Evolutionary conservation across 2,329 filamentous ascomycete species (phyloP), one percentile per base, ranked within the genome.

Genomic region (Phoma sp.): DNA sequence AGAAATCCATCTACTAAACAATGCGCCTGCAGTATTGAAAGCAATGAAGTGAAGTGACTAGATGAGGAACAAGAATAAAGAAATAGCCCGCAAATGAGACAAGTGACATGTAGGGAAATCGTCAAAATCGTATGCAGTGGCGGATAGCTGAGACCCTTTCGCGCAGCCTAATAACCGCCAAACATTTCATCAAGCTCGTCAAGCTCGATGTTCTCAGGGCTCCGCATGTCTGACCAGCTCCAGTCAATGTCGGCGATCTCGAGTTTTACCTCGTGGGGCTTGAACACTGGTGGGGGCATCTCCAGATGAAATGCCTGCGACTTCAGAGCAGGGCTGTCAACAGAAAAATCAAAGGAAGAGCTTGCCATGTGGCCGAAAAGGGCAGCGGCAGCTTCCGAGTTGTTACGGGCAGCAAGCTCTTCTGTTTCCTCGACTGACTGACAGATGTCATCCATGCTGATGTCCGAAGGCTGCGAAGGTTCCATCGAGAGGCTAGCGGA

Each of bases 171-270:
- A 74, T 86, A 91, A 63, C 85, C 87, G 70, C 90, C 88, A 67
- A 97, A 85, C 72, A 97, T 84, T 65, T 89, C 86, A 70, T 98
- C 93, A 23, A 98, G 86, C 80, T 99, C 95, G 41, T 96, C 91
- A 43, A 98, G 85, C 73, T 96, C 92, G 64, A 98, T 88, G 61
- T 87, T 89, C 78, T 98, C 95, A 1, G 93, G 92, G 71, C 87
- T 91, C 71, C 82, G 82, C 68, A 86, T 75, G 55, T 85, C 83
- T 24, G 61, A 61, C 64, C 63, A 68, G 36, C 61, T 61, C 67
- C 65, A 72, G 42, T 69, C 71, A 29, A 66, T 58, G 56, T 73
- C 76, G 59, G 61, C 70, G 36, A 55, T 60, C 30, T 64, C 63
- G 49, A 69, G 62, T 60, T 75, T 74, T 29, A 68, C 59, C 47